Evolutionary conservation across 2,329 filamentous ascomycete genomes (phyloP).

Genomic region (Phialocephala subalpina): DNA sequence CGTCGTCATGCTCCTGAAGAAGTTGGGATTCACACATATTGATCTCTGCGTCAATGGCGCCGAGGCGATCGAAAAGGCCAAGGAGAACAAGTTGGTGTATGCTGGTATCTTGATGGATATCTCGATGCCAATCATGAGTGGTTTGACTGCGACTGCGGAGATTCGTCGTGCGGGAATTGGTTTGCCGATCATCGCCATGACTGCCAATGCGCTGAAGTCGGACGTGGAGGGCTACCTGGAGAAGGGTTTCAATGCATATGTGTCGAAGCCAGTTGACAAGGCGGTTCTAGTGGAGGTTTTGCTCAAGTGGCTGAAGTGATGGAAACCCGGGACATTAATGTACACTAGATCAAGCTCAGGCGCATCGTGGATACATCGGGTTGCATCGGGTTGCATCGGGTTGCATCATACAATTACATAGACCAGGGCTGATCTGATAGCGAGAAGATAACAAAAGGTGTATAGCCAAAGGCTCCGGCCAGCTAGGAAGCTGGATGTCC

Average conservation of each 20-base stretch:
- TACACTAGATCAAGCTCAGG: too few relatives aligned
- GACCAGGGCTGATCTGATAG: too few relatives aligned
- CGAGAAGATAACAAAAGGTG: too few relatives aligned
- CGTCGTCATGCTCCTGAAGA: constrained; percentile 8
- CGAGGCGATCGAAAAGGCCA: constrained; percentile 45
- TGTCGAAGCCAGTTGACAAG: constrained; percentile 86
- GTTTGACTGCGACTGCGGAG: constrained; percentile 56
- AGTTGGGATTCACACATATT: background rate
- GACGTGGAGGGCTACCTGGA: constrained; percentile 61
- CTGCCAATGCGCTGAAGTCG: constrained; percentile 62
- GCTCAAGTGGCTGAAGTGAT: constrained; percentile 35
- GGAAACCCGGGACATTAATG: too few relatives aligned
- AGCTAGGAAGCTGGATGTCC: too few relatives aligned
- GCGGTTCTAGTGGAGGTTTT: constrained; percentile 9
- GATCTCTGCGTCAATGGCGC: constrained; percentile 9
- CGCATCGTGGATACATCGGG: too few relatives aligned
- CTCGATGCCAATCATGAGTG: constrained; percentile 67
- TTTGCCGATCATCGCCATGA: constrained; percentile 62
- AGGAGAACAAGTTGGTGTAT: constrained; percentile 49
- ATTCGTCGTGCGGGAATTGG: constrained; percentile 53
- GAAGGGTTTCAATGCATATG: constrained; percentile 88
- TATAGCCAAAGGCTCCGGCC: too few relatives aligned
- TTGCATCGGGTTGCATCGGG: too few relatives aligned
- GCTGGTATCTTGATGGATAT: constrained; percentile 66
- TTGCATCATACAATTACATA: too few relatives aligned